A percentile compares a stretch with the other conserved stretches of the same genome.
Evolutionary conservation across 2,329 filamentous ascomycete genomes (phyloP).

Genomic region (Pseudogymnoascus sp.): DNA sequence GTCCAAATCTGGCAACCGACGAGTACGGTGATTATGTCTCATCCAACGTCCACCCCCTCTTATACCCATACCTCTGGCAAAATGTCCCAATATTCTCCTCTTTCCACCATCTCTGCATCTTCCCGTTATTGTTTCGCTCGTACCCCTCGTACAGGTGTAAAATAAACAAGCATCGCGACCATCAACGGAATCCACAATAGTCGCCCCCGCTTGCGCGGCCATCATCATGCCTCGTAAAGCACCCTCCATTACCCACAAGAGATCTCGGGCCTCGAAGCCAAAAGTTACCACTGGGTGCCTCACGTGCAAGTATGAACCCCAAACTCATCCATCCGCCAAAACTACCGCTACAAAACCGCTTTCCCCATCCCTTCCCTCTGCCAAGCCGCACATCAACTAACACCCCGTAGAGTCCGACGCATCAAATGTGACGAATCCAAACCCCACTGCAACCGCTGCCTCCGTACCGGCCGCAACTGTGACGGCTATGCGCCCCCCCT

Average conservation of each 20-base stretch:
- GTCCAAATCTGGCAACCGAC: neutral
- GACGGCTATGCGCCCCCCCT: slow-evolving; percentile 19
- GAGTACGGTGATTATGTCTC: neutral
- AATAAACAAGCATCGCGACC: neutral
- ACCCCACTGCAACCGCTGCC: slow-evolving; percentile 18
- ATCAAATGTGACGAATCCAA: slow-evolving; percentile 21
- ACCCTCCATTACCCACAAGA: slow-evolving; percentile 15
- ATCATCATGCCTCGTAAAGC: neutral
- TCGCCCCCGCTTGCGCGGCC: neutral
- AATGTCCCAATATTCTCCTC: neutral
- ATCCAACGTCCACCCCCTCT: neutral
- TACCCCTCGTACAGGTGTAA: neutral
- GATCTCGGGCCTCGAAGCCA: slow-evolving; percentile 23
- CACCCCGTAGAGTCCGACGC: slow-evolving; percentile 37
- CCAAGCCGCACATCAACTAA: slow-evolving; percentile 12
- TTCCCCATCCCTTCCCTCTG: too few relatives aligned
- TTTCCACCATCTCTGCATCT: neutral
- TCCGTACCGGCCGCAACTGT: slow-evolving; percentile 20
- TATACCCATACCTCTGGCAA: neutral
- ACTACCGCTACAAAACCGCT: neutral
- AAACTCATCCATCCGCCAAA: neutral
- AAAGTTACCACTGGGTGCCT: slow-evolving; percentile 60
- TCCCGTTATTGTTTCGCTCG: neutral
- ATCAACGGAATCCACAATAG: neutral
- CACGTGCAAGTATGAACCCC: slow-evolving; percentile 54